Percentiles rank a stretch among this genome's conserved stretches.
phyloP scores from a whole-genome alignment of 768 basidiomycete genomes.

The Austroboletus eburneus region DNA sequence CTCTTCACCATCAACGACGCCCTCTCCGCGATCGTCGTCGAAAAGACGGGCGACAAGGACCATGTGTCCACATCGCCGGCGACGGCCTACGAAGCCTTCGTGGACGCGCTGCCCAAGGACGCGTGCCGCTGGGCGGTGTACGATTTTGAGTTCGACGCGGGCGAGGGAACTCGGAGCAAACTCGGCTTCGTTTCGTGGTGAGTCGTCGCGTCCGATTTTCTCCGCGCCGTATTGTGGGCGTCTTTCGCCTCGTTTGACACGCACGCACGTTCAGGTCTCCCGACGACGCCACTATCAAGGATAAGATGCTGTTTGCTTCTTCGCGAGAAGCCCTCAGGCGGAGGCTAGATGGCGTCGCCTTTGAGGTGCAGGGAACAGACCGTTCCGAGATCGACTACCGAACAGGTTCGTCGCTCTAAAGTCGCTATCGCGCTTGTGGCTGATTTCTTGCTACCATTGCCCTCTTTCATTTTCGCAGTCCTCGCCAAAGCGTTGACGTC shows the following conservation, averaged over 20 bases:
- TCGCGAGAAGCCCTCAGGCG: conserved; percentile 79
- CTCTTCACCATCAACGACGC: conserved; percentile 63
- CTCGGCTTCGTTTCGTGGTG: conserved; percentile 83
- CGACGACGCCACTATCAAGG: conserved; percentile 77
- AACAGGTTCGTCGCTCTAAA: conserved; percentile 45
- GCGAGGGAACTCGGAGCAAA: conserved; percentile 76
- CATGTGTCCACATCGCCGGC: too few relatives aligned
- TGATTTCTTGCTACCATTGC: neutral
- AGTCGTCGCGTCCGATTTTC: too few relatives aligned
- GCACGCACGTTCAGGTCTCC: conserved; percentile 60
- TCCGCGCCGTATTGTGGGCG: too few relatives aligned
- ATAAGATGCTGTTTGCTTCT: conserved; percentile 91
- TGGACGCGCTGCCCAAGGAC: conserved; percentile 64
- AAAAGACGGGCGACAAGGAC: conserved; percentile 48
- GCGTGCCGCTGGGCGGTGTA: conserved; percentile 90
- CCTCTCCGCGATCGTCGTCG: conserved; percentile 72
- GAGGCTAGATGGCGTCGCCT: conserved; percentile 66
- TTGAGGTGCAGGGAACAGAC: conserved; percentile 88
- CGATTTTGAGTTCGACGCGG: conserved; percentile 81
- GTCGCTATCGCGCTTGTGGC: neutral
- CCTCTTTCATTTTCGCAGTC: conserved; percentile 7
- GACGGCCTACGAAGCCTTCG: conserved; percentile 65
- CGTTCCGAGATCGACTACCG: conserved; percentile 67
- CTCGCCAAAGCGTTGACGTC: conserved; percentile 15
- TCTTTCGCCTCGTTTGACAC: neutral